Evolutionary conservation across 1,284 basidiomycete genomes (phyloP), one percentile per base, ranked within the genome.

Genomic region (Cryptococcus sp.): DNA sequence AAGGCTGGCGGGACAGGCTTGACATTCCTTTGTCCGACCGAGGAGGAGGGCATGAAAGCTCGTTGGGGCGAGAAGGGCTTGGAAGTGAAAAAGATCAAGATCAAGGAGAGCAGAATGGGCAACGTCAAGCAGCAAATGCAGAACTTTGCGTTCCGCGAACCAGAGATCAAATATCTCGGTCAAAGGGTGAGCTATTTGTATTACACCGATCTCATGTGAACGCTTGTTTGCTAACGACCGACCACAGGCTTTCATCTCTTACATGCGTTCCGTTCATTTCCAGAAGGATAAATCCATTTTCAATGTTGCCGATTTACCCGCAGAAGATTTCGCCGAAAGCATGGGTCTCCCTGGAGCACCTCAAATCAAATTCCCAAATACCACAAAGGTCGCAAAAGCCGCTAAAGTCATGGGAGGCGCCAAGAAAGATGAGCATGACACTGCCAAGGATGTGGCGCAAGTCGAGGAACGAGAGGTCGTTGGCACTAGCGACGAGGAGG

Each of bases 221-320:
- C 22, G 23, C 3, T 5, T 19, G 13, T 22, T 40, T 7, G 35
- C 39, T 50, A 40, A 16, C 52, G 53, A 27, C 11, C 46, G 30
- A 57, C 38, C 2, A 4, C 73, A 97, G 90, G 91, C 95, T 0
- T 97, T 99, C 73, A 90, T 98, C 19, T 96, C 93, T 5, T 99
- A 99, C 76, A 83, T 98, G 66, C 90, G 93, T 20, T 96, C 93
- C 0, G 82, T 99, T 40, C 84, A 96, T 75, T 81, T 99, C 27
- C 94, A 98, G 68, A 95, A 93, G 76, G 88, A 99, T 81, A 99
- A 98, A 76, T 82, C 86, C 1, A 86, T 93, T 64, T 99, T 99
- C 83, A 89, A 93, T 71, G 80, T 98, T 27, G 83, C 85, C 3
- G 86, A 88, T 60, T 83, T 96, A 10, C 93, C 94, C 1, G 83